A percentile compares a stretch with the other conserved stretches of the same genome.
phyloP scores from a whole-genome alignment of 2,329 filamentous ascomycete species.

The Ophiostoma australiae region DNA sequence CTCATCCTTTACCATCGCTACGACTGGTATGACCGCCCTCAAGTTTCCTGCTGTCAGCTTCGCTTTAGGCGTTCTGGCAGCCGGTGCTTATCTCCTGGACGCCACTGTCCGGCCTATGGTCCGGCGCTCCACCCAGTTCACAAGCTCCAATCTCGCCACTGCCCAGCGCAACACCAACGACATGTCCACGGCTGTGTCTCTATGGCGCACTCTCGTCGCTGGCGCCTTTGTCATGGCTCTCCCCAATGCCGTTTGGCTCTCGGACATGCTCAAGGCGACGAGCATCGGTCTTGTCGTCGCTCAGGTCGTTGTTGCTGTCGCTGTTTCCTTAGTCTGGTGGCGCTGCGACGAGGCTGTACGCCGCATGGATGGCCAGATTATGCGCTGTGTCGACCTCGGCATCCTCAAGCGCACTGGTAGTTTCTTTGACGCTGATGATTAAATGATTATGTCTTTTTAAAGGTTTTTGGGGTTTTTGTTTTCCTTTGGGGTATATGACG shows the following conservation, averaged over 20 bases:
- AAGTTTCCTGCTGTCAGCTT: conserved; percentile 39
- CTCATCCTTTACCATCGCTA: neutral
- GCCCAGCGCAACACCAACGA: conserved; percentile 45
- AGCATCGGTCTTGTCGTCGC: conserved; percentile 41
- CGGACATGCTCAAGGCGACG: conserved; percentile 37
- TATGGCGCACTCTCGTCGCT: conserved; percentile 40
- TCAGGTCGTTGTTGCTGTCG: conserved; percentile 39
- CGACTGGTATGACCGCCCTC: conserved; percentile 33
- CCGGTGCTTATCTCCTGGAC: conserved; percentile 40
- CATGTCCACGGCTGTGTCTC: conserved; percentile 43
- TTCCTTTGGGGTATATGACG: neutral
- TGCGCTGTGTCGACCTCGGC: conserved; percentile 44
- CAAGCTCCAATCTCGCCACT: conserved; percentile 43
- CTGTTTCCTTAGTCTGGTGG: conserved; percentile 39
- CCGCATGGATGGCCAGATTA: conserved; percentile 43
- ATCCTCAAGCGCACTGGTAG: conserved; percentile 41
- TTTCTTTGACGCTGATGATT: conserved; percentile 43
- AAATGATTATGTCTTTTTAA: neutral
- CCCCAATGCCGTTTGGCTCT: conserved; percentile 37
- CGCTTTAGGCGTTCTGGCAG: conserved; percentile 45
- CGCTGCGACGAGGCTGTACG: conserved; percentile 40
- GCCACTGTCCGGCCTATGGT: conserved; percentile 41
- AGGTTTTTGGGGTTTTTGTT: neutral
- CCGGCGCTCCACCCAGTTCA: conserved; percentile 46
- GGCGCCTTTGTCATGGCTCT: conserved; percentile 44